phyloP scores from a whole-genome alignment of 768 basidiomycete species.

The Agaricus subrufescens region DNA sequence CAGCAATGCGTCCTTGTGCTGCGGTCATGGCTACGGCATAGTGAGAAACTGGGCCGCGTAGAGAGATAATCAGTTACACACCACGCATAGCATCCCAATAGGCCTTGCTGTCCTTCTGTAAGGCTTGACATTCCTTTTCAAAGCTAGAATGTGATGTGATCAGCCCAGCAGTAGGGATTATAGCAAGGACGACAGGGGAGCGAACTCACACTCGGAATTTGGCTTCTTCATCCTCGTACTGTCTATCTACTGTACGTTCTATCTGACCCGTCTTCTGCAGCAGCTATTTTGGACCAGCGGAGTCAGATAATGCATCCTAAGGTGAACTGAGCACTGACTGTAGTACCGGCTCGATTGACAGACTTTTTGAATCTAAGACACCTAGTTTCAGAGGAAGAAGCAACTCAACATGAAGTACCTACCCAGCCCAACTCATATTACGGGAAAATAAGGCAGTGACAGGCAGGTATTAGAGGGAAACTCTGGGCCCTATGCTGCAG shows the following conservation, averaged over 20 bases:
- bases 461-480: background rate
- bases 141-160: slow-evolving; percentile 45
- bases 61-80: slow-evolving; percentile 27
- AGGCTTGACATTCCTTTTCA: slow-evolving; percentile 90
- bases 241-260: slow-evolving; percentile 90
- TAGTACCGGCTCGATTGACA: slow-evolving; percentile 87
- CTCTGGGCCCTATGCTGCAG: slow-evolving; percentile 3
- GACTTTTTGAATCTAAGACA: slow-evolving; percentile 83
- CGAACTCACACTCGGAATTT: slow-evolving; percentile 79
- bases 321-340: slow-evolving; percentile 40
- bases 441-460: background rate
- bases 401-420: slow-evolving; percentile 4
- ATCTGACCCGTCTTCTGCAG: slow-evolving; percentile 99
- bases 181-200: background rate
- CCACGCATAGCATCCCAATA: slow-evolving; percentile 95
- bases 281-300: slow-evolving; percentile 43
- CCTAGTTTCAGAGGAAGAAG: slow-evolving; percentile 5
- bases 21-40: slow-evolving; percentile 77
- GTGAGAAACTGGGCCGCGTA: background rate
- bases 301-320: slow-evolving; percentile 9
- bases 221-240: slow-evolving; percentile 89
- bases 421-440: slow-evolving; percentile 58
- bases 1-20: slow-evolving; percentile 89
- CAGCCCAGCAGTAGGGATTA: background rate
- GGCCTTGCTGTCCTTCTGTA: slow-evolving; percentile 94